A percentile compares a stretch with the other conserved stretches of the same genome.
Evolutionary conservation across 2,329 filamentous ascomycete species (phyloP).

Genomic region (Sphaerostilbella broomeana): DNA sequence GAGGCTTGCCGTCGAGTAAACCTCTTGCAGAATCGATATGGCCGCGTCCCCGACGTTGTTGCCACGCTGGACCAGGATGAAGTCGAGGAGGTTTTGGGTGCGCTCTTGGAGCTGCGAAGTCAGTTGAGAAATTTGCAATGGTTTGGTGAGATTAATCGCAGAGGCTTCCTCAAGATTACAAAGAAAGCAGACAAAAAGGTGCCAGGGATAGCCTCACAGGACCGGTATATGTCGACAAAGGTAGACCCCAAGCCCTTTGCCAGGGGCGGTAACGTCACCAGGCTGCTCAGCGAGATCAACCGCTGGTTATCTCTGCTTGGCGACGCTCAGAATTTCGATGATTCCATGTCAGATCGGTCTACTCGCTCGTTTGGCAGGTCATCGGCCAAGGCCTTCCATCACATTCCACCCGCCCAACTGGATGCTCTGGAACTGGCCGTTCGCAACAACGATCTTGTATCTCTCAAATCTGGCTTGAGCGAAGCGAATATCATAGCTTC

Average conservation of each 20-base stretch:
- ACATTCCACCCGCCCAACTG: constrained; percentile 60
- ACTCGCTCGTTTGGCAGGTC: constrained; percentile 70
- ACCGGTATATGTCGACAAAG: constrained; percentile 81
- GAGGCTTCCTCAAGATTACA: constrained; percentile 95
- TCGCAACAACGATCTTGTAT: constrained; percentile 56
- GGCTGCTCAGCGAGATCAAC: constrained; percentile 62
- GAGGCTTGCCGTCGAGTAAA: constrained; percentile 80
- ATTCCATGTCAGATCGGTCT: constrained; percentile 67
- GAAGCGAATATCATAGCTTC: constrained; percentile 42
- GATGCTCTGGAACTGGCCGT: constrained; percentile 69
- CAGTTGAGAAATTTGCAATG: constrained; percentile 89
- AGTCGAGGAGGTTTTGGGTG: constrained; percentile 82
- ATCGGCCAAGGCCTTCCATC: constrained; percentile 67
- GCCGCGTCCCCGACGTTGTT: constrained; percentile 60
- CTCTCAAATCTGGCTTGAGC: constrained; percentile 50
- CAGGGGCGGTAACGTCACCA: constrained; percentile 52
- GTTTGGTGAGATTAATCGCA: constrained; percentile 95
- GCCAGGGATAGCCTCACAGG: constrained; percentile 65
- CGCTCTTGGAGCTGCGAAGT: constrained; percentile 78
- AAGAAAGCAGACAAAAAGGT: constrained; percentile 99
- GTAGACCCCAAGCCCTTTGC: constrained; percentile 86
- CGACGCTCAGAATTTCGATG: constrained; percentile 70
- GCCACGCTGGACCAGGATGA: constrained; percentile 80
- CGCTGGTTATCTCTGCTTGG: constrained; percentile 82
- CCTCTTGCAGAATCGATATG: constrained; percentile 82